A percentile compares a stretch with the other conserved stretches of the same genome.
These are phyloP conservation scores for Medicago arabica DNA, from an alignment of 306 rosid genomes.

Conservation along the genomic window DNA sequence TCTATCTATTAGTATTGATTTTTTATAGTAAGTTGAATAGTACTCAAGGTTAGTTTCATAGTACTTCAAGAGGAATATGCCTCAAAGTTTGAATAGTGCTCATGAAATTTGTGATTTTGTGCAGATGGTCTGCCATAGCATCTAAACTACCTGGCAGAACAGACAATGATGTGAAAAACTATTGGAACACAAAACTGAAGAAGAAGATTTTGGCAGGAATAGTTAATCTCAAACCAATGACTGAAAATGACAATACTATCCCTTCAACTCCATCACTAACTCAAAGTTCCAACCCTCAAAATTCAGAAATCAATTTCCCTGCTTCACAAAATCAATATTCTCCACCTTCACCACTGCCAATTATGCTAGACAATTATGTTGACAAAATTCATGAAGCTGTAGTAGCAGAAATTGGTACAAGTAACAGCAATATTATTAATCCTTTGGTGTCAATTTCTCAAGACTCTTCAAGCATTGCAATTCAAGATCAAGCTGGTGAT, in stretches of 20 bases:
- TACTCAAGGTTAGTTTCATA: neutral
- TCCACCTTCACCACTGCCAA: too few relatives aligned
- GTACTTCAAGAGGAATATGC: neutral
- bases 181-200: conserved; percentile 90
- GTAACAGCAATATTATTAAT: conserved; percentile 10
- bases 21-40: neutral
- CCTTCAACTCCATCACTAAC: conserved; percentile 39
- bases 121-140: conserved; percentile 87
- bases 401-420: conserved; percentile 46
- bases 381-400: conserved; percentile 28
- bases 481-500: conserved; percentile 38
- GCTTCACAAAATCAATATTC: too few relatives aligned
- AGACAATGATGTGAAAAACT: conserved; percentile 89
- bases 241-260: conserved; percentile 27
- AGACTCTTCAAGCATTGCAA: conserved; percentile 53
- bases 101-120: conserved; percentile 32
- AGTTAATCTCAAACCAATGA: conserved; percentile 36
- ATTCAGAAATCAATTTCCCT: neutral
- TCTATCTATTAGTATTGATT: too few relatives aligned
- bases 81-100: neutral
- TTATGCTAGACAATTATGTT: conserved; percentile 11
- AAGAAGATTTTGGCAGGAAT: conserved; percentile 65
- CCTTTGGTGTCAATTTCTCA: conserved; percentile 47
- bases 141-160: conserved; percentile 82
- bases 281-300: conserved; percentile 39